Base-by-base conservation (phyloP, 2,329 filamentous ascomycete species). In the Graphiopsis chlorocephala region DNA sequence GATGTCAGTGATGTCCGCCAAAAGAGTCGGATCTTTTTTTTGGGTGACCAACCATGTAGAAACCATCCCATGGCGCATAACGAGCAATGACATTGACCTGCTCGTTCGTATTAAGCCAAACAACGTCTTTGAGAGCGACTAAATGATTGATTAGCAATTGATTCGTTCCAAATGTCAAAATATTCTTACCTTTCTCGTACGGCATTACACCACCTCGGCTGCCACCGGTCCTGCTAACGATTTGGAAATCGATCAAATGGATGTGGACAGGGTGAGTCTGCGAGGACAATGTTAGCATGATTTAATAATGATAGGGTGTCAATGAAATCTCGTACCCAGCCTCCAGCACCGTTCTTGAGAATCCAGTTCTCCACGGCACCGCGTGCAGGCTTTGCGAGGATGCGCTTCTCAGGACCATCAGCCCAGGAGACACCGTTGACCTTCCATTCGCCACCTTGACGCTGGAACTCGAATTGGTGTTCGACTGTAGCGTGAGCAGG, bases 221-320 rank as follows among this genome's bases (percentile, higher is more conserved):
- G 8, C 79, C 79, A 3, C 82, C 81, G 0, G 71, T 79, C 17
- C 85, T 82, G 8, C 75, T 78, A n/a, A 86, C 68, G 35, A 88
- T 77, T 63, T 83, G 80, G 73, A 88, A 85, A 88, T 81, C 2
- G 84, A 88, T 81, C 2, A 87, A 78, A 69, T 88, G 85, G 53
- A 87, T 81, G 72, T 88, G 85, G 45, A 80, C 74, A 0, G 84
- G 85, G 68, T 86, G 85, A 0, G 47, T 52, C 23, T n/a, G n/a
- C n/a, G n/a, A n/a, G n/a, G n/a, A n/a, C n/a, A 50, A 50, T 4
- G 20, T 50, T 14, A 50, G 47, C 47, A 50, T n/a, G n/a, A n/a
- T n/a, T n/a, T n/a, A n/a, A n/a, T n/a, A n/a, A n/a, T n/a, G n/a
- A n/a, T n/a, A n/a, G n/a, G n/a, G n/a, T n/a, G n/a, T n/a, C n/a